Evolutionary conservation across 2,329 filamentous ascomycete genomes (phyloP).

Genomic region (Alternaria alternata): DNA sequence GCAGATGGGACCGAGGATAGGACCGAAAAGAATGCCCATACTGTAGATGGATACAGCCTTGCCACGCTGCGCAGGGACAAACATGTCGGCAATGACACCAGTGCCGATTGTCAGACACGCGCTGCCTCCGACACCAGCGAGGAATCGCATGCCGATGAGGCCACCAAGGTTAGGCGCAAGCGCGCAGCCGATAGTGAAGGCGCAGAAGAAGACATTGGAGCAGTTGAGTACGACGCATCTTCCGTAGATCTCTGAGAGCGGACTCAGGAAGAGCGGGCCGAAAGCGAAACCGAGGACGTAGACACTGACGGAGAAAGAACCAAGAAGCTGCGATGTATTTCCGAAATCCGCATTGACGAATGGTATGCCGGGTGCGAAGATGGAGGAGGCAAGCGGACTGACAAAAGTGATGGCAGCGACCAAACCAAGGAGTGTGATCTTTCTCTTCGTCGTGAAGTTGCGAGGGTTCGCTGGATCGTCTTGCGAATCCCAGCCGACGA

Average conservation of each 20-base stretch:
- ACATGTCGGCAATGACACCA: slow-evolving; percentile 48
- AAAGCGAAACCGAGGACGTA: slow-evolving; percentile 48
- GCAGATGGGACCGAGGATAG: slow-evolving; percentile 44
- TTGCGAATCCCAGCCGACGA: slow-evolving; percentile 49
- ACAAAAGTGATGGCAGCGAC: slow-evolving; percentile 45
- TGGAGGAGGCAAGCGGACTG: slow-evolving; percentile 47
- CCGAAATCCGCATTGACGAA: slow-evolving; percentile 44
- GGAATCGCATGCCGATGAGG: slow-evolving; percentile 40
- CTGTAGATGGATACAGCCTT: slow-evolving; percentile 42
- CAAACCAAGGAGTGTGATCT: slow-evolving; percentile 40
- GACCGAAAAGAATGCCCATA: slow-evolving; percentile 44
- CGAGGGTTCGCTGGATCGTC: slow-evolving; percentile 45
- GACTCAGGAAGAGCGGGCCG: slow-evolving; percentile 45
- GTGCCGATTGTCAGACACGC: slow-evolving; percentile 48
- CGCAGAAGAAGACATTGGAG: slow-evolving; percentile 60
- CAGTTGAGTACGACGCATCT: slow-evolving; percentile 42
- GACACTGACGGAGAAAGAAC: slow-evolving; percentile 45
- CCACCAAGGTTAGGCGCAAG: slow-evolving; percentile 44
- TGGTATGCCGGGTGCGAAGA: slow-evolving; percentile 46
- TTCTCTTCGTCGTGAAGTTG: slow-evolving; percentile 39
- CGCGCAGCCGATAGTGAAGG: slow-evolving; percentile 58
- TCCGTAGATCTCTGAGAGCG: slow-evolving; percentile 48
- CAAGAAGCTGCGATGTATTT: slow-evolving; percentile 43
- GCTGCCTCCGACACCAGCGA: slow-evolving; percentile 35
- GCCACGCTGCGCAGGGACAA: slow-evolving; percentile 44